Conservation (phyloP, 192 early-diverging fungal species). For the Coemansia sp. region DNA sequence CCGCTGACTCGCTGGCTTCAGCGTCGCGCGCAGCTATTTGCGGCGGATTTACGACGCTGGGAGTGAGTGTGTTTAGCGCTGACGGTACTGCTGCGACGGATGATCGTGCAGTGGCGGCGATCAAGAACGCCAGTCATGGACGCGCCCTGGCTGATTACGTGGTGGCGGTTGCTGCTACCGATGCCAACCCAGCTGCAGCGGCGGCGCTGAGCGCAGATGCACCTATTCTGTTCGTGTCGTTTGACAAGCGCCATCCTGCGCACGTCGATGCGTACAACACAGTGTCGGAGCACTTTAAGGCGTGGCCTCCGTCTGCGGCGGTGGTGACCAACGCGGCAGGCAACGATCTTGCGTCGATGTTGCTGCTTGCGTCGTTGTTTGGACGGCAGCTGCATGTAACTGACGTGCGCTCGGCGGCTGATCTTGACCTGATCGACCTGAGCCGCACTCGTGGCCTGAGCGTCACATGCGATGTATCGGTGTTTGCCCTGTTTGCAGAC, state of each 20-base stretch:
- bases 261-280: slow-evolving; percentile 60
- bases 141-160: slow-evolving; percentile 71
- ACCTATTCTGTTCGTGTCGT: slow-evolving; percentile 62
- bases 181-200: slow-evolving; percentile 59
- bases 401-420: slow-evolving; percentile 71
- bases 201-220: slow-evolving; percentile 45
- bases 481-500: slow-evolving; percentile 74
- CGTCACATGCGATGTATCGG: slow-evolving; percentile 93
- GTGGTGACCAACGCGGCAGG: slow-evolving; percentile 84
- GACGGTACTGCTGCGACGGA: slow-evolving; percentile 29
- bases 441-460: slow-evolving; percentile 80
- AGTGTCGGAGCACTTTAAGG: slow-evolving; percentile 69
- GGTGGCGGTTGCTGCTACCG: slow-evolving; percentile 65
- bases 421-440: slow-evolving; percentile 81
- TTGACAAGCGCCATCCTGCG: slow-evolving; percentile 40
- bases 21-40: slow-evolving; percentile 69
- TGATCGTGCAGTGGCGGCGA: slow-evolving; percentile 40
- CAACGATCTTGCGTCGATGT: slow-evolving; percentile 80
- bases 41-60: slow-evolving; percentile 84
- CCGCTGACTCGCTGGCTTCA: slow-evolving; percentile 57
- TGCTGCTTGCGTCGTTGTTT: slow-evolving; percentile 83
- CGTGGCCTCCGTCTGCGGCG: slow-evolving; percentile 73
- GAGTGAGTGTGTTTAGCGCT: slow-evolving; percentile 56
- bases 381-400: slow-evolving; percentile 86
- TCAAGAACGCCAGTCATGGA: slow-evolving; percentile 57